Base-by-base conservation (phyloP, 163 green algal genomes). In the Chlamydomonas reinhardtii region DNA sequence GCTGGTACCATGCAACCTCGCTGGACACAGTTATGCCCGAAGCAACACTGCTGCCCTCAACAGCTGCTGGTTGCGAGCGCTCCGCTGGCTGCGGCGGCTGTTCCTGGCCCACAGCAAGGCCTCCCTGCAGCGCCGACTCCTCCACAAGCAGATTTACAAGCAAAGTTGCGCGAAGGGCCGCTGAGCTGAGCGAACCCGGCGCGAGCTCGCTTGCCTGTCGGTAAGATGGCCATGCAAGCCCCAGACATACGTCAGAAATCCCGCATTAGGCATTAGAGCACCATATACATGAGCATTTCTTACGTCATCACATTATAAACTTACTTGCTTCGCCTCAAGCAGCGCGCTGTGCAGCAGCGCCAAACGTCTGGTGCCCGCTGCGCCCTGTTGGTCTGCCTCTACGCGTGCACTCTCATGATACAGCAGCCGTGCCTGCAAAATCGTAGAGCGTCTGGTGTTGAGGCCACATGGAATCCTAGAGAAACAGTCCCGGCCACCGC, bases 71-170 rank as follows among this genome's bases (percentile, higher is more conserved):
- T n/a, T 31, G 31, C 77, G 68, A n/a, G 17, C 64, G 77, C 35
- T 74, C 77, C 43, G 32, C 22, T 32, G 76, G 54, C 39, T 74
- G 66, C 65, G 65, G 65, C 77, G 65, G 77, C 77, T 76, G 65
- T 24, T 84, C 77, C 34, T 84, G 77, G 24, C 43, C 32, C 14
- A 77, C 62, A 29, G 66, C 79, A 20, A 81, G 59, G 17, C 56
- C 81, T 1, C 81, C 87, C n/a, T 91, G 65, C 34, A 82, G 73
- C 9, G 79, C 86, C 34, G 79, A 90, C 81, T 94, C 88, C 87
- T 95, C 92, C 6, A 95, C 91, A 19, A 96, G 87, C 69, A 94
- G 73, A 73, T 96, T 96, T 4, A 95, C 91, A 2, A 92, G 91
- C 12, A 94, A 85, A 14, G 93, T 95, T 12, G 92, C 92, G 4